Base-by-base conservation (phyloP, 2,329 filamentous ascomycete genomes). In the Corynespora cassiicola region DNA sequence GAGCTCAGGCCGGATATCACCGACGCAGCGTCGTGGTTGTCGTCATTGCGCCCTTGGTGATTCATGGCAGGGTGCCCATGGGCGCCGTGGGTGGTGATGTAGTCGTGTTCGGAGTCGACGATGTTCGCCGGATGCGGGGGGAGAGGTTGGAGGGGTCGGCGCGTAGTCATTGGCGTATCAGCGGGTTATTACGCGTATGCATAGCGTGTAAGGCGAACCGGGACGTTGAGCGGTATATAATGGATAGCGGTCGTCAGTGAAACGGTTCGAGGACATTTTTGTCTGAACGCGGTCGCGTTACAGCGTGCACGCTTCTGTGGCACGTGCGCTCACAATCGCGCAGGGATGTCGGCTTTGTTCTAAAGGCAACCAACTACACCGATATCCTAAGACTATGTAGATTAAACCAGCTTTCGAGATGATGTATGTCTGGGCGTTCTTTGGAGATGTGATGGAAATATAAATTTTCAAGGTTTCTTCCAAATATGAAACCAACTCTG, bases 1-100 rank as follows among this genome's bases (percentile, higher is more conserved):
- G 61, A 61, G 20, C 61, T 70, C 23, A 74, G 46, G 21, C 61
- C 64, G 8, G 70, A 61, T 11, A 55, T 46, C 20, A 54, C 47
- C 3, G 60, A 63, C 16, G 36, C 56, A 8, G 42, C 30, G 23
- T 52, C 48, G 5, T 53, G 54, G 31, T 40, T 46, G 31, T 59
- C 45, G 16, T 63, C 57, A 31, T 58, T 50, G 31, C 39, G 48
- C 35, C 43, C 47, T 17, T 52, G 44, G 24, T 37, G 33, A 21
- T 49, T 50, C 58, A 63, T 64, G 24, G 45, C 37, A 24, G 32
- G 34, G 26, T 28, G 31, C 35, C 49, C 53, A 54, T 59, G 51
- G 39, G 53, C 36, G 31, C 45, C 36, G 19, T 33, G 36, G 29
- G 42, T 47, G 41, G 42, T 42, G 45, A 44, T 45, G 47, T 58